These are phyloP conservation scores for Naematelia aurantialba DNA, from an alignment of 768 basidiomycete species.

Conservation along the genomic window DNA sequence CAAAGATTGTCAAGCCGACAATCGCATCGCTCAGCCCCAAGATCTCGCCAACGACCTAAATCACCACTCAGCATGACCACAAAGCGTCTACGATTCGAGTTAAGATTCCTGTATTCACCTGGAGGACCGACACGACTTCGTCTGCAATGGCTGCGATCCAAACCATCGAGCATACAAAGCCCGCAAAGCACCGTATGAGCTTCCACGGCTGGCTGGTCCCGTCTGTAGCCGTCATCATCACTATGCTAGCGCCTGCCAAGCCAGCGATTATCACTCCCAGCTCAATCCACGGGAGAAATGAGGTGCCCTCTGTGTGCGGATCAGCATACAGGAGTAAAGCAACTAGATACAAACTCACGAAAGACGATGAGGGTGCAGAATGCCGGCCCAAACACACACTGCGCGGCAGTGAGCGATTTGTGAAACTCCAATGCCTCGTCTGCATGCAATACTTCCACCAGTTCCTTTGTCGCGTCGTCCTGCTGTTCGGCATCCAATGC, in stretches of 20 bases:
- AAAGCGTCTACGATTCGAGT: not conserved
- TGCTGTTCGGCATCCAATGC: slow-evolving; percentile 3
- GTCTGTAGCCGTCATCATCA: slow-evolving; percentile 60
- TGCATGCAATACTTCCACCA: slow-evolving; percentile 25
- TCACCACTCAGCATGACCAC: too few relatives aligned
- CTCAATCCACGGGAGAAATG: slow-evolving; percentile 23
- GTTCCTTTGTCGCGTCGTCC: slow-evolving; percentile 23
- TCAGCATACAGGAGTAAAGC: slow-evolving; percentile 6
- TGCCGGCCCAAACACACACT: slow-evolving; percentile 76
- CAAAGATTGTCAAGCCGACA: slow-evolving; percentile 91
- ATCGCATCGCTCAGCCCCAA: slow-evolving; percentile 96
- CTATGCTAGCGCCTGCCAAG: slow-evolving; percentile 57
- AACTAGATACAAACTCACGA: slow-evolving; percentile 55
- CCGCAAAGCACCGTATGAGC: slow-evolving; percentile 77
- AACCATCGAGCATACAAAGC: slow-evolving; percentile 82
- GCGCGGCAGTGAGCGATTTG: slow-evolving; percentile 75
- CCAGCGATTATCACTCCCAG: slow-evolving; percentile 61
- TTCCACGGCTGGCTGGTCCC: slow-evolving; percentile 61
- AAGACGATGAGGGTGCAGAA: slow-evolving; percentile 74
- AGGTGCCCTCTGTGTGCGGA: slow-evolving; percentile 12
- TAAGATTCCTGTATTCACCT: slow-evolving; percentile 54
- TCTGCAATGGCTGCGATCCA: slow-evolving; percentile 99
- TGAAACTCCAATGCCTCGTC: slow-evolving; percentile 46
- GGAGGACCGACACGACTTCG: slow-evolving; percentile 85
- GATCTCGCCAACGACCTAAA: slow-evolving; percentile 82